Evolutionary conservation across 2,329 filamentous ascomycete genomes (phyloP).

Genomic region (Beauveria brongniartii): DNA sequence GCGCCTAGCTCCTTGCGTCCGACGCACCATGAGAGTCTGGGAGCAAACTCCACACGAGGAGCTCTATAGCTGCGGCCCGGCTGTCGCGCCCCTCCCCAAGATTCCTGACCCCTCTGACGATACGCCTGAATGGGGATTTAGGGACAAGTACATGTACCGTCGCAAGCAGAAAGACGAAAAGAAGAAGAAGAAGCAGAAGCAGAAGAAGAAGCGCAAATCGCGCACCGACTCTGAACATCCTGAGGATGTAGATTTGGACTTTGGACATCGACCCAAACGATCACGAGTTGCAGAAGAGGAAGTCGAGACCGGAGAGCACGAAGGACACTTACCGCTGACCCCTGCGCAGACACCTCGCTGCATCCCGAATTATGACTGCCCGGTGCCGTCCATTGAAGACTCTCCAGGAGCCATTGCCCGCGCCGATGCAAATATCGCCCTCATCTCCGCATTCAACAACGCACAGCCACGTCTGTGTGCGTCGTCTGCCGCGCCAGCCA

Average conservation of each 20-base stretch:
- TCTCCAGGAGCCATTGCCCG: neutral
- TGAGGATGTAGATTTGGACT: neutral
- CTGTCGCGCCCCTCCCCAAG: neutral
- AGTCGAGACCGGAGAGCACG: neutral
- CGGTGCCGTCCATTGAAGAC: neutral
- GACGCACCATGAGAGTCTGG: neutral
- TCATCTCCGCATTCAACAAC: neutral
- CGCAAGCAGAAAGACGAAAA: neutral
- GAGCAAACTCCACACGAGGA: neutral
- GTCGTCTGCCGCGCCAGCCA: neutral
- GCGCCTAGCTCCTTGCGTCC: neutral
- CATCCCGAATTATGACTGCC: neutral
- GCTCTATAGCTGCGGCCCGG: neutral
- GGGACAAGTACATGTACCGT: neutral
- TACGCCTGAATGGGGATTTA: neutral
- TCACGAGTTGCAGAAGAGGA: neutral
- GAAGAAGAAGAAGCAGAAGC: neutral
- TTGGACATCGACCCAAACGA: neutral
- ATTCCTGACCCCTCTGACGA: conserved; percentile 2
- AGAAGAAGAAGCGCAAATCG: neutral
- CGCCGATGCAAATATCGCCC: neutral
- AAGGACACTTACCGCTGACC: neutral
- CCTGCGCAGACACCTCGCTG: neutral
- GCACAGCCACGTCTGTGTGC: neutral
- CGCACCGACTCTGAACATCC: neutral